Conservation (phyloP, 1,139 yeast species). For the Blastobotrys buckinghamii region DNA sequence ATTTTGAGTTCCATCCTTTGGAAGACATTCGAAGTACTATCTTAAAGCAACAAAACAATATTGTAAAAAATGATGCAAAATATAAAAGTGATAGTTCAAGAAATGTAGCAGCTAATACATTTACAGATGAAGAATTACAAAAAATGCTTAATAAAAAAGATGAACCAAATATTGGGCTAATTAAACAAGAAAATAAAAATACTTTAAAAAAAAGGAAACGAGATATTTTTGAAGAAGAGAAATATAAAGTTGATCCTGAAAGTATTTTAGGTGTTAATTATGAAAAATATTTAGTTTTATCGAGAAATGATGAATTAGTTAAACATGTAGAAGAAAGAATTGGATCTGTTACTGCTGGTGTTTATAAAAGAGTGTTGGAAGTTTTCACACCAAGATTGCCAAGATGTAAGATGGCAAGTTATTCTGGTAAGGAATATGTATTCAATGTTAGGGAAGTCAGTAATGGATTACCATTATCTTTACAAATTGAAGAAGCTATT, state of each 20-base stretch:
- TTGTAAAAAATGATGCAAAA: constrained; percentile 19
- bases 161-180: constrained; percentile 21
- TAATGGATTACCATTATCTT: constrained; percentile 24
- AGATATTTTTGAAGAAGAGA: constrained; percentile 6
- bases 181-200: constrained; percentile 12
- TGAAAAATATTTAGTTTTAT: constrained; percentile 58
- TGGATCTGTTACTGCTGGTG: constrained; percentile 61
- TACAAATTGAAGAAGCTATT: constrained; percentile 27
- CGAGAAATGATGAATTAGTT: constrained; percentile 59
- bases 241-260: constrained; percentile 24
- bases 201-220: constrained; percentile 1
- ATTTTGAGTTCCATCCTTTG: constrained; percentile 34
- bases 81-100: constrained; percentile 28
- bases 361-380: constrained; percentile 56
- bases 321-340: constrained; percentile 61
- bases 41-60: constrained; percentile 19
- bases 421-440: constrained; percentile 26
- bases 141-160: constrained; percentile 32
- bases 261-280: constrained; percentile 59
- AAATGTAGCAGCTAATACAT: constrained; percentile 34
- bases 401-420: constrained; percentile 26
- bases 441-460: constrained; percentile 33
- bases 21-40: constrained; percentile 30
- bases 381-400: constrained; percentile 44
- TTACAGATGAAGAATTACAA: constrained; percentile 49